These are phyloP conservation scores for Nakazawaea ernobii DNA, from an alignment of 805 yeast species.

Conservation along the genomic window DNA sequence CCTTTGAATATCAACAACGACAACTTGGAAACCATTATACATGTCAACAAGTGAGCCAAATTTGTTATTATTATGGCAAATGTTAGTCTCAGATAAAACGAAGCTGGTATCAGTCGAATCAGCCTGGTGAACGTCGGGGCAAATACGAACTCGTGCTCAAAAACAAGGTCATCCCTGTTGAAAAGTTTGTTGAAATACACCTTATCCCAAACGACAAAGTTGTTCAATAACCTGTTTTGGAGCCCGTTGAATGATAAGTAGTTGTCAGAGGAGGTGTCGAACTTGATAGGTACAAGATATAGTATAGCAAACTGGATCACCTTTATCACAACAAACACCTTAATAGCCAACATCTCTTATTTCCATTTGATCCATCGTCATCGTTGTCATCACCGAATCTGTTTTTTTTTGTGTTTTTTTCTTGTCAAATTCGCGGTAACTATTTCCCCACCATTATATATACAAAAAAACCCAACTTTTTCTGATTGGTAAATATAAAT, in stretches of 20 bases:
- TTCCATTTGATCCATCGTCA: background rate
- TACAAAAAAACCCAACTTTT: too few relatives aligned
- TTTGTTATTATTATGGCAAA: conserved; percentile 47
- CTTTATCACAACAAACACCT: conserved; percentile 27
- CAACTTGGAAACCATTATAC: conserved; percentile 42
- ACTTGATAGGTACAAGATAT: conserved; percentile 35
- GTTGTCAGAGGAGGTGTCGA: conserved; percentile 40
- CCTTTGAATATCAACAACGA: conserved; percentile 27
- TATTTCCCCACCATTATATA: background rate
- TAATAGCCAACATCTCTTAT: conserved; percentile 9
- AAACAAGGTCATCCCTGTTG: conserved; percentile 28
- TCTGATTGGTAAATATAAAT: too few relatives aligned
- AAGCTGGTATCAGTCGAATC: conserved; percentile 22
- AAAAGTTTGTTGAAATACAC: conserved; percentile 68
- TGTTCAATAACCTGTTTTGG: conserved; percentile 31
- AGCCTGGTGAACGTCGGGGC: conserved; percentile 70
- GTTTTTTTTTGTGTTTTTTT: background rate
- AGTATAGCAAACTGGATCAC: conserved; percentile 32
- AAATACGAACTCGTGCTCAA: conserved; percentile 89
- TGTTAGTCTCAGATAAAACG: conserved; percentile 36
- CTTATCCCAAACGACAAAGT: conserved; percentile 77
- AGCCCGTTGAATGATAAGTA: conserved; percentile 6
- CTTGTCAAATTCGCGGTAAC: background rate
- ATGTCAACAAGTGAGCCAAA: conserved; percentile 42
- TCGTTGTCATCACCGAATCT: background rate